Base-by-base conservation (phyloP, 768 basidiomycete genomes). In the Dacryopinax spathularia region DNA sequence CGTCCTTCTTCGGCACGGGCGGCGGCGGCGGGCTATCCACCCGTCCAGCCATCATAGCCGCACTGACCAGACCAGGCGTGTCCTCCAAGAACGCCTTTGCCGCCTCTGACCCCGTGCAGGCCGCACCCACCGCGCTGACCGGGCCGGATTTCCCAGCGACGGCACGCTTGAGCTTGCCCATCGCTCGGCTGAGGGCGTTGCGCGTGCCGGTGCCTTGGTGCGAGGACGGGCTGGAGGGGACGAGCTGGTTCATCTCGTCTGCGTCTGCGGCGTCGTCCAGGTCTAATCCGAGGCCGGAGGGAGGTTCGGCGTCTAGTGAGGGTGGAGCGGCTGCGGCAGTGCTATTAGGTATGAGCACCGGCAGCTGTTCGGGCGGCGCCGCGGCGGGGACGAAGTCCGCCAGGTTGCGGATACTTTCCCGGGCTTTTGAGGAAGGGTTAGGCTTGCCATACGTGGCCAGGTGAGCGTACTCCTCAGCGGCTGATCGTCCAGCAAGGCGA, bases 121-220 rank as follows among this genome's bases (percentile, higher is more conserved):
- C 48, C 15, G 18, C 25, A 56, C 48, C 48, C 9, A 56, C 48
- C 48, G 48, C 48, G 48, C 48, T 56, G 9, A 56, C 48, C 3
- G 48, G 48, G 25, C 48, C 31, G 10, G 48, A 56, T 18, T 56
- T 56, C 25, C 48, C 48, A 56, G 48, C 48, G 31, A 56, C 48
- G 7, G 48, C 48, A 18, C 48, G 48, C 48, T 56, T 56, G 25
- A 56, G 25, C 48, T 56, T 56, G 48, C 48, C 48, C 48, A 56
- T 56, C 48, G 25, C 48, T 20, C 48, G 25, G 48, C 48, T 56
- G 3, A 56, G 10, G 9, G 48, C 48, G 25, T 29, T 6, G 3
- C 48, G 48, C 13, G 10, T 13, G 6, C 48, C 48, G 5, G 48
- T 56, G 5, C 48, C 48, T 27, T 13, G 48, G 18, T 56, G 48